Evolutionary conservation across 2,329 filamentous ascomycete species (phyloP), one percentile per base, ranked within the genome.

Genomic region (Verticillium longisporum): DNA sequence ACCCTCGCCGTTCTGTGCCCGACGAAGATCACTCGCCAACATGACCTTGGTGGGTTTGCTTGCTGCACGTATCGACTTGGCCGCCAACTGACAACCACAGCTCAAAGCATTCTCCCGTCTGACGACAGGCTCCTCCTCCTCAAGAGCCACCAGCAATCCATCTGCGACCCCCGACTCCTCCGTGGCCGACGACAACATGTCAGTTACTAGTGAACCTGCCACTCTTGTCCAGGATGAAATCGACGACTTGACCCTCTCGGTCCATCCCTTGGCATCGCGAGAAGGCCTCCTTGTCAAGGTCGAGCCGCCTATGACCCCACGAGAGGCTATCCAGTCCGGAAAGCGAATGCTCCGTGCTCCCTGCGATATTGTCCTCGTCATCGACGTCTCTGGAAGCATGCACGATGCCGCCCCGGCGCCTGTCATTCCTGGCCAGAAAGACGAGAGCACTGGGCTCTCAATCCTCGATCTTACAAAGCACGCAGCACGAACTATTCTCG

Each of bases 321-420:
- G 81, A 0, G 45, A 50, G 18, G 9, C n/a, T 18, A 1, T 26
- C 45, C 21, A 26, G 7, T 18, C 45, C 18, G 45, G 45, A 10
- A 50, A 50, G 9, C 33, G 50, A 0, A 18, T 66, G 2, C 26
- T 64, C 0, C 80, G 83, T 66, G 74, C 81, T 0, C 79, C 83
- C 1, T 85, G 82, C 67, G 84, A 87, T 63, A 81, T 88, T 36
- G 84, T 86, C 2, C 76, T 88, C 2, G 83, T 84, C 15, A 85
- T 88, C 60, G 85, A 88, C 67, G 76, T 86, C 14, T 88, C 85
- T 0, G 77, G 74, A 0, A 86, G 83, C 70, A 88, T 88, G 85
- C 58, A 62, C 1, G 59, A 62, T 0, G 65, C 71, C 1, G 84
- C 84, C 0, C 80, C 79, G 0, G 74, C 81, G 0, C 80, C 83